Base-by-base conservation (phyloP, 805 yeast species). In the Teunomyces funiuensis region DNA sequence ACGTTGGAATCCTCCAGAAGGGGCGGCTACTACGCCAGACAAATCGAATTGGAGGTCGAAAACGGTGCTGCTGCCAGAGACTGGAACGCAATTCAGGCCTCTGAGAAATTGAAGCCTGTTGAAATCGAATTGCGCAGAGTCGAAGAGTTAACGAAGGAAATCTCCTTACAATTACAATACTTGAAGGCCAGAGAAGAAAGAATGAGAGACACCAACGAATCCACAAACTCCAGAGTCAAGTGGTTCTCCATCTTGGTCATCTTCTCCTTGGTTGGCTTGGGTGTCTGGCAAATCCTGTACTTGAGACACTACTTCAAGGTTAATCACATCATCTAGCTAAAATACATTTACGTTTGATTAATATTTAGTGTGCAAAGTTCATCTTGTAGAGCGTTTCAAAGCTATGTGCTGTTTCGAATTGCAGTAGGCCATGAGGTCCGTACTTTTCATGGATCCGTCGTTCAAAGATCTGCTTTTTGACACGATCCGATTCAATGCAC, bases 31-130 rank as follows among this genome's bases (percentile, higher is more conserved):
- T 55, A 76, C 51, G 62, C 69, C 45, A 83, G 98, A 64, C 83
- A 83, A 40, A 71, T 93, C 53, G 97, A 89, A 58, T 72, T 93
- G 56, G 97, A 90, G 50, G 83, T 93, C 45, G 98, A 93, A 65
- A 82, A 89, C 47, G 99, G 99, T 33, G 87, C 97, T 39, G 87
- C 89, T 55, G 99, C 98, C 30, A 84, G 98, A 66, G 98, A 93
- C 69, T 93, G 98, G 97, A 88, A 89, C 60, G 88, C 89, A 17
- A 73, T 90, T 48, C 97, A 90, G 71, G 90, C 96, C 36, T 79
- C 85, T 33, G 98, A 93, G 65, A 88, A 88, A 62, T 81, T 93
- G 63, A 87, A 85, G 67, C 98, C 99, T 4, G 80, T 85, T 38
- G 99, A 93, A 67, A 82, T 90, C 42, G 95, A 88, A 55, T 75